phyloP scores from a whole-genome alignment of 2,329 filamentous ascomycete species.

The Metarhizium brunneum region DNA sequence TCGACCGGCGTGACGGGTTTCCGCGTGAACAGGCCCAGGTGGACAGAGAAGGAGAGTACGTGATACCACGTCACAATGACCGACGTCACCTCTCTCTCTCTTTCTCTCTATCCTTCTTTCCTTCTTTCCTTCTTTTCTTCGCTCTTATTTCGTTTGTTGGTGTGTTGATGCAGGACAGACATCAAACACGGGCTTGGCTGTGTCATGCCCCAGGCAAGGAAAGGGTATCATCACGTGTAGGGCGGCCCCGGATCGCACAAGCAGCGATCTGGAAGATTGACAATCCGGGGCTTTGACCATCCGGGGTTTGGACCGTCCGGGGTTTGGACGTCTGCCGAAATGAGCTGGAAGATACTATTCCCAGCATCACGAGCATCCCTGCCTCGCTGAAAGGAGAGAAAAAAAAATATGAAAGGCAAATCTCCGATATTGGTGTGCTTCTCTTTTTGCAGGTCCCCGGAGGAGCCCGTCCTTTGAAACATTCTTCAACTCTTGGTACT shows the following conservation, averaged over 20 bases:
- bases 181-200: too few species aligned
- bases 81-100: not conserved
- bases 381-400: not conserved
- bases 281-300: not conserved
- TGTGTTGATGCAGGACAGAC: not conserved
- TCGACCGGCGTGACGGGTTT: not conserved
- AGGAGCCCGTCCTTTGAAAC: not conserved
- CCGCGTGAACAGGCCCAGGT: not conserved
- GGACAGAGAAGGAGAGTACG: too few species aligned
- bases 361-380: not conserved
- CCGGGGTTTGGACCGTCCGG: not conserved
- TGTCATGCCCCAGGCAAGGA: too few species aligned
- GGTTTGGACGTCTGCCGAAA: not conserved
- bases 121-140: not conserved
- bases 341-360: not conserved
- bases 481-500: not conserved
- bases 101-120: not conserved
- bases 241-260: not conserved
- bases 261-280: not conserved
- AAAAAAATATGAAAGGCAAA: not conserved
- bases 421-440: not conserved
- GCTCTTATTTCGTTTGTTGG: not conserved
- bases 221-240: not conserved
- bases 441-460: not conserved
- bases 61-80: not conserved